Evolutionary conservation across 2,329 filamentous ascomycete species (phyloP).

Genomic region (Fusarium denticulatum): DNA sequence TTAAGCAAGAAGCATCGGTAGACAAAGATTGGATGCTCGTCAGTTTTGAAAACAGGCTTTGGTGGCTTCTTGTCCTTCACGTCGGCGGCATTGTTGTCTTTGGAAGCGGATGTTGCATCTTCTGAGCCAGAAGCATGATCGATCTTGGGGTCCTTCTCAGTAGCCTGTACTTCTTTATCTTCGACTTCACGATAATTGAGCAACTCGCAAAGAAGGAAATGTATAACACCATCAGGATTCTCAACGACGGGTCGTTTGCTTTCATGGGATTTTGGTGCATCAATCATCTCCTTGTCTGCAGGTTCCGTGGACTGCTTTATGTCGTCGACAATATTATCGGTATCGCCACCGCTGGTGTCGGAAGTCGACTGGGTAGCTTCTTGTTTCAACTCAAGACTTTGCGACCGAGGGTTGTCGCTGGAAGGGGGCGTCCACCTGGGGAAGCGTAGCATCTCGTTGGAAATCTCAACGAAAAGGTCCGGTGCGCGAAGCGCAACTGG

Average conservation of each 20-base stretch:
- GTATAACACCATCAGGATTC: constrained; percentile 92
- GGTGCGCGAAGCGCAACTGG: constrained; percentile 84
- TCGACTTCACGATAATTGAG: constrained; percentile 93
- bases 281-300: constrained; percentile 68
- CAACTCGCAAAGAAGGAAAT: constrained; percentile 92
- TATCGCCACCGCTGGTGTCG: constrained; percentile 20
- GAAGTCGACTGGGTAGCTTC: constrained; percentile 31
- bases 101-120: constrained; percentile 45
- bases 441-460: constrained; percentile 84
- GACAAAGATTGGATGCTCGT: constrained; percentile 94
- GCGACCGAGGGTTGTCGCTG: constrained; percentile 47
- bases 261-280: constrained; percentile 74
- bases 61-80: constrained; percentile 69
- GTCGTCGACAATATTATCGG: constrained; percentile 46
- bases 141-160: constrained; percentile 55
- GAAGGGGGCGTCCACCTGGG: constrained; percentile 63
- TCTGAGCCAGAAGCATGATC: constrained; percentile 46
- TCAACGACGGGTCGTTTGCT: constrained; percentile 86
- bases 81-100: constrained; percentile 48
- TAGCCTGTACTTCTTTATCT: constrained; percentile 72
- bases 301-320: constrained; percentile 70
- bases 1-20: constrained; percentile 96
- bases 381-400: constrained; percentile 56
- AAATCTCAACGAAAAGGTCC: constrained; percentile 85
- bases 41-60: constrained; percentile 85